Evolutionary conservation across 495 filamentous ascomycete species (phyloP).

Genomic region (Aspergillus asperescens): DNA sequence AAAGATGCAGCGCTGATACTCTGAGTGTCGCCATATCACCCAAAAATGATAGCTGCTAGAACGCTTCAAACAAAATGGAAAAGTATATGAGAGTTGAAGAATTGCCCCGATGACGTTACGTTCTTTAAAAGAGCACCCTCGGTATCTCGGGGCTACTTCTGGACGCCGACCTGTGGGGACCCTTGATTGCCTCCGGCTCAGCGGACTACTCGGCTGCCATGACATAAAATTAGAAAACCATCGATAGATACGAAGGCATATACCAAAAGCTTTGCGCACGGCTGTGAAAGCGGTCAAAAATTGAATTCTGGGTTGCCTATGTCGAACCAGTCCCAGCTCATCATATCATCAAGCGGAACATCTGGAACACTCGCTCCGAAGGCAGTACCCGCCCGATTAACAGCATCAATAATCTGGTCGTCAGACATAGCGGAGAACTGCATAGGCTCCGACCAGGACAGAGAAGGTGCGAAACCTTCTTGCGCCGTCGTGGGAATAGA

Average conservation of each 20-base stretch:
- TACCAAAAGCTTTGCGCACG: no score
- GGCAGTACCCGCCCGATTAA: constrained; percentile 53
- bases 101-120: constrained; percentile 1
- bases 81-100: neutral
- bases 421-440: constrained; percentile 66
- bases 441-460: constrained; percentile 49
- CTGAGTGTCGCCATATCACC: constrained; percentile 28
- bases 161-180: constrained; percentile 27
- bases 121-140: constrained; percentile 14
- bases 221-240: no score
- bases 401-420: constrained; percentile 57
- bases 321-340: constrained; percentile 56
- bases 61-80: neutral
- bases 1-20: constrained; percentile 25
- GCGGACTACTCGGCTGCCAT: neutral
- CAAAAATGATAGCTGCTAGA: neutral
- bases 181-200: neutral
- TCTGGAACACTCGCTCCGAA: constrained; percentile 51
- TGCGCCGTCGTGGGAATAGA: constrained; percentile 17
- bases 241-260: no score
- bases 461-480: constrained; percentile 17
- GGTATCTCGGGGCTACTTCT: constrained; percentile 42
- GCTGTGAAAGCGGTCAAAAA: constrained; percentile 19
- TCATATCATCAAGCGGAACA: constrained; percentile 51
- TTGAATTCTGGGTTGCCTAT: constrained; percentile 48